Percentiles rank a stretch among this genome's conserved stretches.
phyloP scores from a whole-genome alignment of 768 basidiomycete species.

The Gymnopilus dilepis region DNA sequence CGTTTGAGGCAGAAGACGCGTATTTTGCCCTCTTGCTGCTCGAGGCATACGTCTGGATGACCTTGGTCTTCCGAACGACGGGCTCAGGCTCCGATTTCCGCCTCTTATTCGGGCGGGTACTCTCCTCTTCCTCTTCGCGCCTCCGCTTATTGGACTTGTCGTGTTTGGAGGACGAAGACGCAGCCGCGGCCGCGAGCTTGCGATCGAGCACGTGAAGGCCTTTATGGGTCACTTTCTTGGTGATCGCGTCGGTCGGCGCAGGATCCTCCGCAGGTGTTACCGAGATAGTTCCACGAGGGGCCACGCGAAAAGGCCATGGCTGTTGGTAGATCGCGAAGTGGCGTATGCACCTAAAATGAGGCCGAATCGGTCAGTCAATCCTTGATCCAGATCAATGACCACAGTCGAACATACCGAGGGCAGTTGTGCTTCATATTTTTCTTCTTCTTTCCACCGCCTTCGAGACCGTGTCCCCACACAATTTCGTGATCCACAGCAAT shows the following conservation, averaged over 20 bases:
- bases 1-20: constrained; percentile 21
- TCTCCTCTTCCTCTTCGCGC: constrained; percentile 27
- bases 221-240: constrained; percentile 57
- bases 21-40: constrained; percentile 21
- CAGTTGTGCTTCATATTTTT: constrained; percentile 72
- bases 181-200: constrained; percentile 51
- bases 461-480: constrained; percentile 71
- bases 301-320: constrained; percentile 71
- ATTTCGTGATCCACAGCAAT: constrained; percentile 77
- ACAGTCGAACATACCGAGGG: constrained; percentile 60
- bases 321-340: constrained; percentile 79
- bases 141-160: constrained; percentile 35
- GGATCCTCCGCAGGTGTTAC: constrained; percentile 58
- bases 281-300: constrained; percentile 50
- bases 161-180: constrained; percentile 17
- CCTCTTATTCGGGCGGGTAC: constrained; percentile 51
- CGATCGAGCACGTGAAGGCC: constrained; percentile 55
- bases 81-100: constrained; percentile 49
- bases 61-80: constrained; percentile 24
- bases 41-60: constrained; percentile 31
- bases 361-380: not conserved
- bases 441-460: constrained; percentile 56
- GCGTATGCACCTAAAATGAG: constrained; percentile 66
- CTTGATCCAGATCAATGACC: not conserved
- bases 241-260: constrained; percentile 48